Conservation (phyloP, 1,139 yeast species). For the Yamadazyma conglobata region DNA sequence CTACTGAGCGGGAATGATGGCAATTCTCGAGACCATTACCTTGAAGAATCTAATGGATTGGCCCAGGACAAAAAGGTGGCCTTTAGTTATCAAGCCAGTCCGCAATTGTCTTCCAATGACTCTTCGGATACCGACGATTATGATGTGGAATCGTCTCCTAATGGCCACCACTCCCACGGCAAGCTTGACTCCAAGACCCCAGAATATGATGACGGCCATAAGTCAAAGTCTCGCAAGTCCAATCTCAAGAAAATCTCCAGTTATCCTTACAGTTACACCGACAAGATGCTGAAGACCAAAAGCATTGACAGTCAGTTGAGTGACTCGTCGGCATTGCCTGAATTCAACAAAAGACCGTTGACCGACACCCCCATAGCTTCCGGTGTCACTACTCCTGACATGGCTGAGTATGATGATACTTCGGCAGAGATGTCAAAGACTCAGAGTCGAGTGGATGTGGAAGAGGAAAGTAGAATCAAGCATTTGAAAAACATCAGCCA, state of each 20-base stretch:
- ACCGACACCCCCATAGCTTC: slow-evolving; percentile 72
- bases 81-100: slow-evolving; percentile 9
- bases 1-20: slow-evolving; percentile 1
- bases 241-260: slow-evolving; percentile 15
- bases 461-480: slow-evolving; percentile 5
- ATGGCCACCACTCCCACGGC: no score
- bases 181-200: no score
- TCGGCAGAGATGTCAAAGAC: slow-evolving; percentile 1
- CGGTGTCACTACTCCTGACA: slow-evolving; percentile 49
- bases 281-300: slow-evolving; percentile 21
- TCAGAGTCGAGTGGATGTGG: slow-evolving; percentile 4
- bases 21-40: slow-evolving; percentile 3
- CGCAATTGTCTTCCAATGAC: slow-evolving; percentile 14
- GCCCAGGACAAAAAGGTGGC: slow-evolving; percentile 11
- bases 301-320: slow-evolving; percentile 29
- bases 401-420: slow-evolving; percentile 15
- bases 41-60: slow-evolving; percentile 5
- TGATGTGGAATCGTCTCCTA: no score
- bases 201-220: background rate
- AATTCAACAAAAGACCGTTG: slow-evolving; percentile 64
- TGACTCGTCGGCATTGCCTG: slow-evolving; percentile 41
- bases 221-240: background rate
- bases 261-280: slow-evolving; percentile 18
- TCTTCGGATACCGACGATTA: slow-evolving; percentile 14
- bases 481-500: slow-evolving; percentile 42